These are phyloP conservation scores for Stylonectria norvegica DNA, from an alignment of 2,329 filamentous ascomycete genomes.

Conservation along the genomic window DNA sequence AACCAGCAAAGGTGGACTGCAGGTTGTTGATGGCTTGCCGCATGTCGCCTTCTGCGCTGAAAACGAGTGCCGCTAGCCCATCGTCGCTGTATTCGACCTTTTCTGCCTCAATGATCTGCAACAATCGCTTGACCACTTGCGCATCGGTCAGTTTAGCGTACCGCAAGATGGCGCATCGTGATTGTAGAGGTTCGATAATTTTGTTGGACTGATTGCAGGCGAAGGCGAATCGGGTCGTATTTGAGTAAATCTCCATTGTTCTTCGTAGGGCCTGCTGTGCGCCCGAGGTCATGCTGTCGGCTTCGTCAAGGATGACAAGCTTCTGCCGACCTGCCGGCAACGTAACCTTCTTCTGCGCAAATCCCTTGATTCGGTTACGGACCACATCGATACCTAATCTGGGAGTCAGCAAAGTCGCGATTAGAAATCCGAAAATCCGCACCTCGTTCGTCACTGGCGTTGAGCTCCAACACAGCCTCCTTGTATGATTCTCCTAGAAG, in stretches of 20 bases:
- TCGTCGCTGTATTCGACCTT: constrained; percentile 89
- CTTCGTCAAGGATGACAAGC: constrained; percentile 95
- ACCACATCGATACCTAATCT: constrained; percentile 85
- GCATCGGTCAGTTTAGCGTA: constrained; percentile 90
- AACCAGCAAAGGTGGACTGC: constrained; percentile 88
- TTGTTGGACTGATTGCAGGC: constrained; percentile 99
- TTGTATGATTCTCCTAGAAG: constrained; percentile 92
- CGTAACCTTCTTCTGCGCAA: constrained; percentile 98
- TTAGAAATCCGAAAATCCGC: constrained; percentile 1
- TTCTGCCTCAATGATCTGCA: constrained; percentile 92
- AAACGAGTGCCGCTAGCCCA: constrained; percentile 91
- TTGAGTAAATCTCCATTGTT: constrained; percentile 98
- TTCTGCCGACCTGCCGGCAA: constrained; percentile 88
- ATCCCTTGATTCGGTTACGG: constrained; percentile 94
- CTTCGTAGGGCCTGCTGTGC: constrained; percentile 91
- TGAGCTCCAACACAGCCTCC: constrained; percentile 93
- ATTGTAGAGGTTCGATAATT: constrained; percentile 98
- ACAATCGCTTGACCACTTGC: constrained; percentile 83
- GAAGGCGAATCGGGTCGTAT: constrained; percentile 94
- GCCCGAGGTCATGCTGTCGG: constrained; percentile 95
- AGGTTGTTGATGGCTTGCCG: constrained; percentile 98
- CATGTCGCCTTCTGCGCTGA: constrained; percentile 98
- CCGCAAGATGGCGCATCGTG: constrained; percentile 89
- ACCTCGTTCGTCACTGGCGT: constrained; percentile 93
- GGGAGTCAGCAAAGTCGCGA: not conserved